A percentile compares a stretch with the other conserved stretches of the same genome.
These are phyloP conservation scores for Massarina eburnea DNA, from an alignment of 2,329 filamentous ascomycete species.

Conservation along the genomic window DNA sequence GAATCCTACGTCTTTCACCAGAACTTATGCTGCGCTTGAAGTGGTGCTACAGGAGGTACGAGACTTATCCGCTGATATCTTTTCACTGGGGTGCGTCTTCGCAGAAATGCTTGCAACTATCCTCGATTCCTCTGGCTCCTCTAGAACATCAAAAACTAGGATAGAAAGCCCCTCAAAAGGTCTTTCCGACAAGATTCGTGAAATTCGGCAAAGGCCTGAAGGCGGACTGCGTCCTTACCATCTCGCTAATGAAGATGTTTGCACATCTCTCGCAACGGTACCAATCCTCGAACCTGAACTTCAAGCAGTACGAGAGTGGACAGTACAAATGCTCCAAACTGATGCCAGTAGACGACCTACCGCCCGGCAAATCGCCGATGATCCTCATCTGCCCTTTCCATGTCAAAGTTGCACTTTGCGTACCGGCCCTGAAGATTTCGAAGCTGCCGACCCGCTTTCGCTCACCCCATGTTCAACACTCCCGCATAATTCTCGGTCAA, in stretches of 20 bases:
- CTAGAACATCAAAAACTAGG: not conserved
- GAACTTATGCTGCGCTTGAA: slow-evolving; percentile 25
- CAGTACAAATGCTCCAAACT: slow-evolving; percentile 4
- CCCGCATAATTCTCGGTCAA: slow-evolving; percentile 1
- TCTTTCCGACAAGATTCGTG: slow-evolving; percentile 2
- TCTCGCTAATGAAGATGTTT: not conserved
- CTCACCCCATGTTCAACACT: slow-evolving; percentile 5
- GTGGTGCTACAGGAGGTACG: slow-evolving; percentile 17
- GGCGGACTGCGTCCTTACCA: slow-evolving; percentile 7
- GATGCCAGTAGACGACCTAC: slow-evolving; percentile 6
- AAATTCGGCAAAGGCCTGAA: slow-evolving; percentile 1
- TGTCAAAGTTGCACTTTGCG: slow-evolving; percentile 13
- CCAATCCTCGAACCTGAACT: slow-evolving; percentile 2
- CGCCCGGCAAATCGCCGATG: slow-evolving; percentile 10
- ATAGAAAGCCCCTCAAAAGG: not conserved
- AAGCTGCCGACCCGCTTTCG: slow-evolving; percentile 8
- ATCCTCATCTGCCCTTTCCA: slow-evolving; percentile 10
- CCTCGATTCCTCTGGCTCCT: slow-evolving; percentile 4
- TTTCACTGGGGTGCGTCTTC: slow-evolving; percentile 27
- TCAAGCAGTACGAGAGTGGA: slow-evolving; percentile 7
- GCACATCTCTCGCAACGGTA: slow-evolving; percentile 2
- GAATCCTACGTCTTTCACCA: slow-evolving; percentile 16
- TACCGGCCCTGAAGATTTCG: slow-evolving; percentile 9
- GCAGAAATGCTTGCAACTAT: slow-evolving; percentile 18
- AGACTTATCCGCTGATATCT: slow-evolving; percentile 21